phyloP scores from a whole-genome alignment of 441 rosid species.

The Brassica hybrid region DNA sequence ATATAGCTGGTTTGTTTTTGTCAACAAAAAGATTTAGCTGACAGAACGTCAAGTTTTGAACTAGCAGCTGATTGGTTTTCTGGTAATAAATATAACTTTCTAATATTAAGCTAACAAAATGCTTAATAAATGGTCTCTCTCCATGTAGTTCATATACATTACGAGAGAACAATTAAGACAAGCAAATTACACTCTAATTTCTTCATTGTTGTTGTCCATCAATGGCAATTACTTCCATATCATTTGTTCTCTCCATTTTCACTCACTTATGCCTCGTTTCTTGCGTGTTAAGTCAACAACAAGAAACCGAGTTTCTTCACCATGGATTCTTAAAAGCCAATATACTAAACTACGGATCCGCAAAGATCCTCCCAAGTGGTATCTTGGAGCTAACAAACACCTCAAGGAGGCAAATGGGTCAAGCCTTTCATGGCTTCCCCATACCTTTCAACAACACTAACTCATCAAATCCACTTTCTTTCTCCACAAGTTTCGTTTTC shows the following conservation, averaged over 20 bases:
- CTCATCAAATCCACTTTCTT: slow-evolving; percentile 35
- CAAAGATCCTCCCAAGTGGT: slow-evolving; percentile 39
- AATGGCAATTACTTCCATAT: slow-evolving; percentile 34
- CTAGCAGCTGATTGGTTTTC: slow-evolving; percentile 2
- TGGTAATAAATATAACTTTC: not conserved
- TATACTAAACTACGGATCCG: slow-evolving; percentile 36
- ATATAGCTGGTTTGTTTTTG: not conserved
- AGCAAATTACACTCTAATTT: slow-evolving; percentile 7
- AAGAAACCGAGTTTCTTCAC: slow-evolving; percentile 34
- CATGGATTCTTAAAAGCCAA: slow-evolving; percentile 42
- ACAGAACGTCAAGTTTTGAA: not conserved
- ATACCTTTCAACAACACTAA: slow-evolving; percentile 29
- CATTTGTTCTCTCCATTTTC: slow-evolving; percentile 27
- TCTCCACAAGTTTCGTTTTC: slow-evolving; percentile 44
- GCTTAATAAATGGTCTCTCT: slow-evolving; percentile 20
- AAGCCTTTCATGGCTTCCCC: slow-evolving; percentile 41
- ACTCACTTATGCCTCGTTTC: slow-evolving; percentile 21
- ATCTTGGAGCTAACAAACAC: slow-evolving; percentile 40
- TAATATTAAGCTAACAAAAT: not conserved
- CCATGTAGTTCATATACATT: not conserved
- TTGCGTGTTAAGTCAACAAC: slow-evolving; percentile 35
- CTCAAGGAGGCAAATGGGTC: slow-evolving; percentile 39
- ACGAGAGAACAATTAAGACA: slow-evolving; percentile 6
- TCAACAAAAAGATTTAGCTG: not conserved
- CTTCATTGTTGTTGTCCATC: not conserved